A percentile compares a stretch with the other conserved stretches of the same genome.
phyloP scores from a whole-genome alignment of 106 monocot species.

The Triglochin maritima region DNA sequence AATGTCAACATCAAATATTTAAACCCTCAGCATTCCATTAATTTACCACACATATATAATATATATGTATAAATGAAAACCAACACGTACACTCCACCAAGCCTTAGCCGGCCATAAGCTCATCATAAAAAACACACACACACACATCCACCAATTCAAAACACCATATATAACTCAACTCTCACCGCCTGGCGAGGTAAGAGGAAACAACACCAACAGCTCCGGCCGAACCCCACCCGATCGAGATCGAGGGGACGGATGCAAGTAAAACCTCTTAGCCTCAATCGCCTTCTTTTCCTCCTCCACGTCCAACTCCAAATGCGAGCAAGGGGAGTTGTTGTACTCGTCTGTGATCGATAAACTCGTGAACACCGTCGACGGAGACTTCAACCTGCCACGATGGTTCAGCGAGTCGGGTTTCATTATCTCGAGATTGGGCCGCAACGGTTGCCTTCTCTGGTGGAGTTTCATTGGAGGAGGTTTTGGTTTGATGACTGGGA shows the following conservation, averaged over 20 bases:
- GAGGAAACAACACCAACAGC: conserved; percentile 23
- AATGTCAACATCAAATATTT: no score
- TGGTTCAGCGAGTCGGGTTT: not conserved
- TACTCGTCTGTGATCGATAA: conserved; percentile 8
- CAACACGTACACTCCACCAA: no score
- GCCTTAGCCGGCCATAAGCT: no score
- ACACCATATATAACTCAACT: not conserved
- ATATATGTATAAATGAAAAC: no score
- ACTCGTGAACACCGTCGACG: conserved; percentile 9
- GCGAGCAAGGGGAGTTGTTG: not conserved
- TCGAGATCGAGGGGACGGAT: conserved; percentile 26
- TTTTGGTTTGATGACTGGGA: conserved; percentile 4
- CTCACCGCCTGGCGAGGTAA: not conserved
- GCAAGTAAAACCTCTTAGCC: conserved; percentile 37
- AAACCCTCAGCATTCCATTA: no score
- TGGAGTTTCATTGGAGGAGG: conserved; percentile 22
- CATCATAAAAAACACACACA: no score
- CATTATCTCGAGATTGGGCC: conserved; percentile 11
- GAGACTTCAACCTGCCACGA: conserved; percentile 10
- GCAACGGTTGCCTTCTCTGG: conserved; percentile 20
- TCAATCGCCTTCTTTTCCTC: conserved; percentile 42
- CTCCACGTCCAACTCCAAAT: conserved; percentile 12
- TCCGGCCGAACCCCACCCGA: conserved; percentile 12
- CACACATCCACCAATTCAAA: no score
- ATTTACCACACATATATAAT: no score